Base-by-base conservation (phyloP, 495 filamentous ascomycete genomes). In the Talaromyces adpressus region DNA sequence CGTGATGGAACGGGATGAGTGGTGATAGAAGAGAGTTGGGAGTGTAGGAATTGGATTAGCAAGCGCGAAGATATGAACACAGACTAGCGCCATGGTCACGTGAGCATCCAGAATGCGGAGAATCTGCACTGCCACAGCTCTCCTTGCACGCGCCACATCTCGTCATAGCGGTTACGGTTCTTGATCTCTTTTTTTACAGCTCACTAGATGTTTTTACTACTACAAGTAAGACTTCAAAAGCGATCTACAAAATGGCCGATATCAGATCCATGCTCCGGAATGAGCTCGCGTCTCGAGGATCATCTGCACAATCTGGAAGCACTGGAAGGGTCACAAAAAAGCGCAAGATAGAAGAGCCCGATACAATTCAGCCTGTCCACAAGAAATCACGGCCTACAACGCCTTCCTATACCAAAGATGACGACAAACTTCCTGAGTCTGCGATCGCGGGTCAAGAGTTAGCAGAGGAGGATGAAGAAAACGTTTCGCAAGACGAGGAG, bases 221-320 rank as follows among this genome's bases (percentile, higher is more conserved):
- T 20, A 49, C 18, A 3, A 20, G 18, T 3, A 7, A 49, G 9
- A 29, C n/a, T 16, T 27, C 2, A 0, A 27, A 1, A 27, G 22
- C 5, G 22, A 29, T 23, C 3, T 14, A 12, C 22, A 53, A 30
- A 18, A 96, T 96, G 92, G 85, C 91, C 65, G 91, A 96, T 71
- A 88, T 92, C 16, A 89, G 92, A 52, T 85, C 91, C 20, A 81
- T 96, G 18, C 84, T 96, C 53, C 88, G 91, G 67, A 89, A 85
- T 71, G 90, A 96, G 75, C 88, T 92, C 69, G 86, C 85, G 58
- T 84, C 87, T 56, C 87, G 91, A 65, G 85, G 89, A 68, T 87
- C 91, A 64, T 81, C 84, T 32, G 69, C 71, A 36, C 70, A 69
- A 70, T 73, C 69, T 63, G 72, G 73, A 59, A 78, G 67, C 63